These are phyloP conservation scores for Leccinum ochraceum DNA, from an alignment of 768 basidiomycete species.

Conservation along the genomic window DNA sequence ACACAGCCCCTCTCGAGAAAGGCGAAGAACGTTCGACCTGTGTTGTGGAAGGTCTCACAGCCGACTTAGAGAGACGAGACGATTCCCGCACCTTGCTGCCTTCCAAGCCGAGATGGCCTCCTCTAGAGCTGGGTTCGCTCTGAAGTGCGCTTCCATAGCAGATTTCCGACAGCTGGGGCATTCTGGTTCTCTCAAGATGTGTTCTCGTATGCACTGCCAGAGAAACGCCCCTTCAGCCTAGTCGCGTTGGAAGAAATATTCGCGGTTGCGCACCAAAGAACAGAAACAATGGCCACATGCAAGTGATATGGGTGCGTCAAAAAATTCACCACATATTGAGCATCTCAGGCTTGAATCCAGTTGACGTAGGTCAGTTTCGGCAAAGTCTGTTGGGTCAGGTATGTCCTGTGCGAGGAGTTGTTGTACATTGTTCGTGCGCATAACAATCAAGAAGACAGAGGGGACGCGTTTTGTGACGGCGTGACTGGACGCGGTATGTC, in stretches of 20 bases:
- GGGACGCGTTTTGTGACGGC: constrained; percentile 19
- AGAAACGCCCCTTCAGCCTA: constrained; percentile 7
- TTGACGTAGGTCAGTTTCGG: constrained; percentile 54
- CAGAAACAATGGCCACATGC: constrained; percentile 83
- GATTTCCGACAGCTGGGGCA: constrained; percentile 72
- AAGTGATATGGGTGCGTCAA: constrained; percentile 71
- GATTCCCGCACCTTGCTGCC: constrained; percentile 55
- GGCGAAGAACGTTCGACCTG: constrained; percentile 46
- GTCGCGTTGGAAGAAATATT: neutral
- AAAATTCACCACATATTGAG: constrained; percentile 74
- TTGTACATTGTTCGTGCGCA: constrained; percentile 33
- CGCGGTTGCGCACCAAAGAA: constrained; percentile 54
- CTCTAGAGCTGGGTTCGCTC: constrained; percentile 71
- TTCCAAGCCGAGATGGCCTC: constrained; percentile 73
- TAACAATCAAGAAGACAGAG: constrained; percentile 1
- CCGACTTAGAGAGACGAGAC: neutral
- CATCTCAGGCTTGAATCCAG: constrained; percentile 72
- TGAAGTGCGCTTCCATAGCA: constrained; percentile 60
- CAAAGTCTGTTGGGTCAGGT: constrained; percentile 73
- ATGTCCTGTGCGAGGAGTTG: constrained; percentile 38
- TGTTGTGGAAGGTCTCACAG: neutral
- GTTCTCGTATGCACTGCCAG: constrained; percentile 67
- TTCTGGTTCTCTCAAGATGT: constrained; percentile 57
- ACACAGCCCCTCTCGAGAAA: constrained; percentile 37
- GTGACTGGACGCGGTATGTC: constrained; percentile 28